Evolutionary conservation across 208 protist species (phyloP).

Genomic region (Baffinella frigidus): DNA sequence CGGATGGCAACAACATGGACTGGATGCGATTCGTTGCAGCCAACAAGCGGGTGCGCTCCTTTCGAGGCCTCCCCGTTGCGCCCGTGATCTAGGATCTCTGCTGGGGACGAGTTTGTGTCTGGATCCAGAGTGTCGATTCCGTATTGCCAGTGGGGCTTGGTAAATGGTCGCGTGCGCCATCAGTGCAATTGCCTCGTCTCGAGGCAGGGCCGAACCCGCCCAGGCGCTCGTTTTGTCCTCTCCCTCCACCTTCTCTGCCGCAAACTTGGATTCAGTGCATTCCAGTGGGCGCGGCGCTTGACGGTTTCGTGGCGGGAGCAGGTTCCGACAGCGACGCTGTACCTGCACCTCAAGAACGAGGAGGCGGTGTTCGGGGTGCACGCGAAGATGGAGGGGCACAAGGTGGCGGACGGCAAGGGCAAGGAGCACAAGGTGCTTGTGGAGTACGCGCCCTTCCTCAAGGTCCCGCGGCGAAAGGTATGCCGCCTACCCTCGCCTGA

Average conservation of each 20-base stretch:
- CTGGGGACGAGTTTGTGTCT: too few species aligned
- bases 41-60: background rate
- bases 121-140: too few species aligned
- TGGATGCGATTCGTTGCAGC: background rate
- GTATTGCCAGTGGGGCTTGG: too few species aligned
- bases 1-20: background rate
- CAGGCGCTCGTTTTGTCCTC: too few species aligned
- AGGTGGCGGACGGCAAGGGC: background rate
- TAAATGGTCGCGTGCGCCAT: too few species aligned
- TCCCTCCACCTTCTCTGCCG: too few species aligned
- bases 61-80: background rate
- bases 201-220: too few species aligned
- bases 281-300: too few species aligned
- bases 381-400: slow-evolving; percentile 18
- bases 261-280: background rate
- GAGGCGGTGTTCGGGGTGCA: background rate
- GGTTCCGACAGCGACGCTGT: background rate
- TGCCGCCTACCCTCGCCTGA: too few species aligned
- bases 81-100: too few species aligned
- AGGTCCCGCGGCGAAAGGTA: slow-evolving; percentile 29
- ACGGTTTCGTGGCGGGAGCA: background rate
- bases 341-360: slow-evolving; percentile 16
- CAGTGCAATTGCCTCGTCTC: too few species aligned
- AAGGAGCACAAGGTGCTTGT: slow-evolving; percentile 1
- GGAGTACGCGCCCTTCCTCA: slow-evolving; percentile 26